Percentiles rank a stretch among this genome's conserved stretches.
phyloP scores from a whole-genome alignment of 352 stramenopile species.

The Thraustotheca clavata region DNA sequence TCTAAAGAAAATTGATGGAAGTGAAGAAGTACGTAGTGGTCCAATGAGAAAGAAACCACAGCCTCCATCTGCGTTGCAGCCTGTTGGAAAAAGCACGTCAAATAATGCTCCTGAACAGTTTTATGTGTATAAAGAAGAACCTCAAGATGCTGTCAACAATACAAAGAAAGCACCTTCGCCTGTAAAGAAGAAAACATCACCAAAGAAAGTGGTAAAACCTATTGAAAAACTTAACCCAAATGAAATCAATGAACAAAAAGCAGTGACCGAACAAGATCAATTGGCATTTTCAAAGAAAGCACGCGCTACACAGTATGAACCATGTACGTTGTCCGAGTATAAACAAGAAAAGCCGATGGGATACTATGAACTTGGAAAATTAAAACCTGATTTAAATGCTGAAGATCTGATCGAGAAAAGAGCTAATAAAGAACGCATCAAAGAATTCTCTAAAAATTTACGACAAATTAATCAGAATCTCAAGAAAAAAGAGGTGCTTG shows the following conservation, averaged over 20 bases:
- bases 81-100: neutral
- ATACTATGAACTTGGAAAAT: constrained; percentile 85
- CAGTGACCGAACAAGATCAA: constrained; percentile 50
- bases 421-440: constrained; percentile 66
- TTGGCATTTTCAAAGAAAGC: constrained; percentile 72
- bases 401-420: constrained; percentile 74
- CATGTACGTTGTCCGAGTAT: constrained; percentile 81
- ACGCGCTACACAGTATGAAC: constrained; percentile 64
- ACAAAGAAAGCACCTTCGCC: constrained; percentile 19
- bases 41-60: constrained; percentile 43
- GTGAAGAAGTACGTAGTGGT: constrained; percentile 70
- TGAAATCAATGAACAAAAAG: constrained; percentile 52
- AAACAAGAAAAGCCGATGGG: constrained; percentile 72
- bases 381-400: constrained; percentile 78
- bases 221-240: constrained; percentile 26
- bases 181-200: constrained; percentile 3
- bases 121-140: neutral
- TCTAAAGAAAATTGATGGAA: constrained; percentile 67
- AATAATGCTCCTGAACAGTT: constrained; percentile 9
- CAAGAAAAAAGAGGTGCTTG: constrained; percentile 32
- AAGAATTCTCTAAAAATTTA: constrained; percentile 75
- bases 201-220: constrained; percentile 16
- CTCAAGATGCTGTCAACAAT: constrained; percentile 9
- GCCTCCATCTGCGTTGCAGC: neutral
- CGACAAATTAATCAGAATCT: constrained; percentile 61